A percentile compares a stretch with the other conserved stretches of the same genome.
Conservation (phyloP, 1,284 basidiomycete genomes). For the Cystobasidium pallidum region DNA sequence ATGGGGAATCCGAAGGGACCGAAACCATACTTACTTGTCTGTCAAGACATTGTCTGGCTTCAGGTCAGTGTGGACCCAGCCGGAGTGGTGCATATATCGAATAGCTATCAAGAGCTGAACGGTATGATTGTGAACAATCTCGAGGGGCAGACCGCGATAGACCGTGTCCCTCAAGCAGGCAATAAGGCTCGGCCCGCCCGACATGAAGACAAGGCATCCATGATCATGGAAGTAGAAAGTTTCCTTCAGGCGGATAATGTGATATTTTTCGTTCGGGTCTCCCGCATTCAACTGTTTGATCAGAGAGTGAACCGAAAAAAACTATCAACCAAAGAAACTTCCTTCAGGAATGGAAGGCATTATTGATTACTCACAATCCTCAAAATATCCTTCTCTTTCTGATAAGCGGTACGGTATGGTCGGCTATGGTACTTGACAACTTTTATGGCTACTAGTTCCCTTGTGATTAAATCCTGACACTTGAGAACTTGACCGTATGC, state of each 20-base stretch:
- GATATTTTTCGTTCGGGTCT: not conserved
- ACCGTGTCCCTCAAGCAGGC: constrained; percentile 99
- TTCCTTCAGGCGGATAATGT: constrained; percentile 12
- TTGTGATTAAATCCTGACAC: constrained; percentile 98
- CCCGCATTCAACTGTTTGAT: not conserved
- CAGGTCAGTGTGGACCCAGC: constrained; percentile 95
- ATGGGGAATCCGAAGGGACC: too few relatives aligned
- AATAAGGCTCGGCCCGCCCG: constrained; percentile 97
- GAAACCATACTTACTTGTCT: constrained; percentile 88
- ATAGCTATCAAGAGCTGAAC: constrained; percentile 91
- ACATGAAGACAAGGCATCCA: constrained; percentile 95
- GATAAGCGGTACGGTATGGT: constrained; percentile 99
- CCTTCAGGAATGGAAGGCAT: too few relatives aligned
- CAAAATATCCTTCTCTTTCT: constrained; percentile 98
- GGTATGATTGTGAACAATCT: constrained; percentile 96
- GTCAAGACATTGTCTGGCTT: constrained; percentile 96
- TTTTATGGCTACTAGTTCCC: constrained; percentile 97
- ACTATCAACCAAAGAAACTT: not conserved
- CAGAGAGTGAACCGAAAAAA: not conserved
- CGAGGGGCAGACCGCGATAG: constrained; percentile 93
- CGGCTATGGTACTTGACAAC: constrained; percentile 99
- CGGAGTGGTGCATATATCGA: constrained; percentile 88
- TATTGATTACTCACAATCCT: constrained; percentile 65
- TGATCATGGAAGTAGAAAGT: constrained; percentile 60
- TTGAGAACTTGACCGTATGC: constrained; percentile 99